Evolutionary conservation across 208 protist species (phyloP), one percentile per base, ranked within the genome.

Genomic region (Leishmania aethiopica): DNA sequence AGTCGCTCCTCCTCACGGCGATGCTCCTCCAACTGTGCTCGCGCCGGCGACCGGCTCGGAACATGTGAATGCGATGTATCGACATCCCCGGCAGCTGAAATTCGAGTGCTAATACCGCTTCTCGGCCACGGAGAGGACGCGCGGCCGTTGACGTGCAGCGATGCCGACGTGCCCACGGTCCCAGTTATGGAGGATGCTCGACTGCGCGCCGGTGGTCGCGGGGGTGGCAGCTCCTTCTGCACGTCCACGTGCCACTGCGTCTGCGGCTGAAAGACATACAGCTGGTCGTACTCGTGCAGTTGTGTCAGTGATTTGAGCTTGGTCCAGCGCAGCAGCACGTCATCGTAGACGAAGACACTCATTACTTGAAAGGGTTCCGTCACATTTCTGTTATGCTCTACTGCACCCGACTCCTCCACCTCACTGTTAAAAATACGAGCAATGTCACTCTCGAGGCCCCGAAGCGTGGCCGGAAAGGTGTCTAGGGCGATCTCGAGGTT

Each of bases 201-300:
- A 49, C 86, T 82, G 51, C 77, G 55, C 40, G 81, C 77, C 3
- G 93, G 90, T 17, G 86, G 89, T 3, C 90, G 83, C 6, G 94
- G 94, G 0, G 94, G 88, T 28, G 94, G 94, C 37, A 97, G 77
- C 77, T 93, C 91, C 71, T 94, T 89, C 84, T 94, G 91, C 19
- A 81, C 75, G 77, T 97, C 94, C 6, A 47, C 83, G 80, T 97
- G 91, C 77, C 83, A 89, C 51, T 67, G 40, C 2, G 77, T 92
- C 51, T 94, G 91, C 1, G 94, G 92, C 80, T 97, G 94, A 75
- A 95, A 97, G 25, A 92, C 84, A 79, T 97, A 97, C 7, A 97
- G 80, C 84, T 97, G 94, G 77, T 96, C 92, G 84, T 94, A 96
- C 81, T 95, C 91, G 77, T 93, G 90, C n/a, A 96, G 80, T 80